phyloP scores from a whole-genome alignment of 2,329 filamentous ascomycete species.

The Laburnicola sp. region DNA sequence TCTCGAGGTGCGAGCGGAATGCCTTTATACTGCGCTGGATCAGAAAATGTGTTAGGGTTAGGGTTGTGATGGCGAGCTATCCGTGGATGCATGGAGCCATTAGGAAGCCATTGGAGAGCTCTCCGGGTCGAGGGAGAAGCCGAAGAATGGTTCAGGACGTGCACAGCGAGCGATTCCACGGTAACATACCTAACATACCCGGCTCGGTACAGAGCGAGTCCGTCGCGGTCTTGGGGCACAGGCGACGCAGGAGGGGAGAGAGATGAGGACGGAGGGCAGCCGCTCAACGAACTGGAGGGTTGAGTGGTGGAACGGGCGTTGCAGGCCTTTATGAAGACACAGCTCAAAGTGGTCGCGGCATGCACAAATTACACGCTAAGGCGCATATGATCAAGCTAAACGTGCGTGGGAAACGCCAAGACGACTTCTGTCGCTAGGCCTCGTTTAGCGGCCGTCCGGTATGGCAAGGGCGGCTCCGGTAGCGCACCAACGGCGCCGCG shows the following conservation, averaged over 20 bases:
- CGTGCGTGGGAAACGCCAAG: background rate
- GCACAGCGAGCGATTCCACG: too few relatives aligned
- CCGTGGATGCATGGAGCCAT: too few relatives aligned
- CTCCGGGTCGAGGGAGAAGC: too few relatives aligned
- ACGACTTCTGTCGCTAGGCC: background rate
- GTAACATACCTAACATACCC: constrained; percentile 17
- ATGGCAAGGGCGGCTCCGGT: background rate
- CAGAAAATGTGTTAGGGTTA: too few relatives aligned
- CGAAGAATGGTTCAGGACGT: too few relatives aligned
- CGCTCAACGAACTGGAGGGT: constrained; percentile 21
- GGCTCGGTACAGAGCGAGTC: constrained; percentile 30
- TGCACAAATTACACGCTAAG: constrained; percentile 6
- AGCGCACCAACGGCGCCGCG: too few relatives aligned
- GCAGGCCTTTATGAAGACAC: constrained; percentile 19
- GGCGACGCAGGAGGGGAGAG: constrained; percentile 11
- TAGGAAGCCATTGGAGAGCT: too few relatives aligned
- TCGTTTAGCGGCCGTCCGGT: constrained; percentile 9
- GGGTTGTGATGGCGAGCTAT: too few relatives aligned
- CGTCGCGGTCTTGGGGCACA: constrained; percentile 27
- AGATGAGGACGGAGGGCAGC: constrained; percentile 16
- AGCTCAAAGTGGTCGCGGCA: background rate
- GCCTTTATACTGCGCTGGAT: too few relatives aligned
- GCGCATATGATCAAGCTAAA: too few relatives aligned
- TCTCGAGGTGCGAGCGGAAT: too few relatives aligned
- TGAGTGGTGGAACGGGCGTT: constrained; percentile 7